phyloP scores from a whole-genome alignment of 2,329 filamentous ascomycete genomes.

The Fusarium chaquense region DNA sequence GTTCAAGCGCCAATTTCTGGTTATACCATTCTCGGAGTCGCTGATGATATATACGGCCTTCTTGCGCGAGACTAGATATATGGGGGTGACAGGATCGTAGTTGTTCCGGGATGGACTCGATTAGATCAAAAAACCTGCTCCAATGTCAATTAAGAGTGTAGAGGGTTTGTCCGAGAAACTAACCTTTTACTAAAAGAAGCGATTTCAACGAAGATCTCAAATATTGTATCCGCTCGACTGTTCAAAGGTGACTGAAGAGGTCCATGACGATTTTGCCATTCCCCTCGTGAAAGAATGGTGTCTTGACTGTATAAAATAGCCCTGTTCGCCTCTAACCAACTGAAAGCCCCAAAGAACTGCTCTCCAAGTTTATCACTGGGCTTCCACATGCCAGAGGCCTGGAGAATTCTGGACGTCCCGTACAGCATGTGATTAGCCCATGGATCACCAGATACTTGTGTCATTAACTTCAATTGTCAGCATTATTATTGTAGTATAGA shows the following conservation, averaged over 20 bases:
- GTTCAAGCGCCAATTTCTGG: rapidly evolving
- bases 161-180: rapidly evolving
- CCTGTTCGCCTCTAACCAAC: constrained; percentile 41
- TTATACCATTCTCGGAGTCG: constrained; percentile 4
- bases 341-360: constrained; percentile 40
- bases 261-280: neutral
- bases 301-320: constrained; percentile 44
- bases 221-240: neutral
- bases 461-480: constrained; percentile 42
- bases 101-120: constrained; percentile 23
- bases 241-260: rapidly evolving
- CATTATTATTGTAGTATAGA: rapidly evolving
- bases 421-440: constrained; percentile 49
- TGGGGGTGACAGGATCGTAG: neutral
- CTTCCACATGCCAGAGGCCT: neutral
- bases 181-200: constrained; percentile 42
- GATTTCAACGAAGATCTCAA: constrained; percentile 25
- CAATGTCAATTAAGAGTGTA: rapidly evolving
- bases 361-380: neutral
- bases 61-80: constrained; percentile 7
- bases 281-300: constrained; percentile 33
- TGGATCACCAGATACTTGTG: constrained; percentile 40
- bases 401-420: constrained; percentile 43
- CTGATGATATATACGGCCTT: constrained; percentile 24
- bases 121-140: constrained; percentile 36